Percentiles rank a stretch among this genome's conserved stretches.
These are phyloP conservation scores for Cubamyces lactineus DNA, from an alignment of 768 basidiomycete genomes.

Conservation along the genomic window DNA sequence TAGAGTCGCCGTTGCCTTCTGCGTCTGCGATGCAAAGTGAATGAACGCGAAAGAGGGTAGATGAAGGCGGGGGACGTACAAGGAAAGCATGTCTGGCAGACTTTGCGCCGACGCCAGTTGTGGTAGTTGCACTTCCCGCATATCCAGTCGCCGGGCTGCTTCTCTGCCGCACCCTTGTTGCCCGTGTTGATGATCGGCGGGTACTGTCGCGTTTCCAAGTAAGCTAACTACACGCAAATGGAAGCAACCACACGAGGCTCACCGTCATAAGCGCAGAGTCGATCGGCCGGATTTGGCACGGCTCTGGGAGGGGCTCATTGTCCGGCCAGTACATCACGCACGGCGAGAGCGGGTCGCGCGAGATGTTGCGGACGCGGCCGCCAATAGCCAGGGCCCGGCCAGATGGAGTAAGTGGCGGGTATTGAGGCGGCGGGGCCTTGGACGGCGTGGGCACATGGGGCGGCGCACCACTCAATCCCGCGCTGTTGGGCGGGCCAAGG, in stretches of 20 bases:
- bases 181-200: constrained; percentile 90
- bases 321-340: constrained; percentile 93
- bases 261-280: constrained; percentile 58
- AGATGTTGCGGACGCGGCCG: constrained; percentile 81
- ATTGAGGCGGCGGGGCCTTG: constrained; percentile 42
- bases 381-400: constrained; percentile 77
- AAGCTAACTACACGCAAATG: not conserved
- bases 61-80: constrained; percentile 50
- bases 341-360: constrained; percentile 67
- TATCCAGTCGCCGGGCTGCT: constrained; percentile 62
- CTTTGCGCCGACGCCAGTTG: constrained; percentile 86
- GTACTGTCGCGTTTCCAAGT: constrained; percentile 47
- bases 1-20: constrained; percentile 87
- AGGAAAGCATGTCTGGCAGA: constrained; percentile 87
- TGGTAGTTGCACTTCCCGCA: constrained; percentile 85
- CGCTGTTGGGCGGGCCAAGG: not conserved
- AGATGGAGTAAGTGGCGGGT: constrained; percentile 80
- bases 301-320: constrained; percentile 82
- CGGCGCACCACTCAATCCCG: not conserved
- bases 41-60: constrained; percentile 10
- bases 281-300: constrained; percentile 70
- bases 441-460: constrained; percentile 13
- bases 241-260: constrained; percentile 26
- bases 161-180: constrained; percentile 85
- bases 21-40: constrained; percentile 54